phyloP scores from a whole-genome alignment of 2,329 filamentous ascomycete species.

The Fusarium continuum region DNA sequence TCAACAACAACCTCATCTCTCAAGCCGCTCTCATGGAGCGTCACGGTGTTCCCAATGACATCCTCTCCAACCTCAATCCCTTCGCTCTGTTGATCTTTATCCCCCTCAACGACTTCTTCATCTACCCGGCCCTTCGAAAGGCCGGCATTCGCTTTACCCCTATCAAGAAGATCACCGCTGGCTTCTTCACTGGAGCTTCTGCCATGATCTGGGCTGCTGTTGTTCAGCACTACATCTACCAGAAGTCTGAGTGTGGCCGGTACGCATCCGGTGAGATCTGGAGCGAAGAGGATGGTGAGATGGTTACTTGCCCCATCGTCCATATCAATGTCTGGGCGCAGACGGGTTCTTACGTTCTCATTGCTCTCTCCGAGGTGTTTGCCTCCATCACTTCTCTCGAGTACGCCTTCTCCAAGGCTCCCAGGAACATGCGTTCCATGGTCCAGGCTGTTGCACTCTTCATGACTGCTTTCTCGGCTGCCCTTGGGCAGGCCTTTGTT shows the following conservation, averaged over 20 bases:
- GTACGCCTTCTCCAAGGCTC: constrained; percentile 80
- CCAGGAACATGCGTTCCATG: constrained; percentile 78
- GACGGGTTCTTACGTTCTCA: constrained; percentile 59
- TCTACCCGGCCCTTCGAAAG: constrained; percentile 75
- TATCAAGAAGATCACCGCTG: constrained; percentile 77
- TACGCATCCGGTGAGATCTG: constrained; percentile 46
- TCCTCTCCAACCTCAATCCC: constrained; percentile 78
- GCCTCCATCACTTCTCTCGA: constrained; percentile 69
- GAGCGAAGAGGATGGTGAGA: constrained; percentile 48
- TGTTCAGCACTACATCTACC: constrained; percentile 70
- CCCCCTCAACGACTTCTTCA: constrained; percentile 70
- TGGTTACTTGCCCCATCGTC: constrained; percentile 51
- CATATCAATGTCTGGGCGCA: constrained; percentile 71
- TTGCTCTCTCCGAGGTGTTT: constrained; percentile 60
- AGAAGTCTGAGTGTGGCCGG: constrained; percentile 65
- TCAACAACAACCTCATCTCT: constrained; percentile 67
- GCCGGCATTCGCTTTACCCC: constrained; percentile 73
- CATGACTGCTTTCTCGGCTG: constrained; percentile 73
- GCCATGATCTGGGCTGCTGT: constrained; percentile 67
- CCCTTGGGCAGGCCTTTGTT: constrained; percentile 68
- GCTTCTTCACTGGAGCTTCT: constrained; percentile 70
- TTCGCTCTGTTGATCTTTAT: constrained; percentile 79
- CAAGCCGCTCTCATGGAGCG: constrained; percentile 73
- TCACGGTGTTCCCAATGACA: constrained; percentile 78
- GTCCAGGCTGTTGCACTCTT: constrained; percentile 75